A percentile compares a stretch with the other conserved stretches of the same genome.
These are phyloP conservation scores for Phoma sp. DNA, from an alignment of 2,329 filamentous ascomycete species.

Conservation along the genomic window DNA sequence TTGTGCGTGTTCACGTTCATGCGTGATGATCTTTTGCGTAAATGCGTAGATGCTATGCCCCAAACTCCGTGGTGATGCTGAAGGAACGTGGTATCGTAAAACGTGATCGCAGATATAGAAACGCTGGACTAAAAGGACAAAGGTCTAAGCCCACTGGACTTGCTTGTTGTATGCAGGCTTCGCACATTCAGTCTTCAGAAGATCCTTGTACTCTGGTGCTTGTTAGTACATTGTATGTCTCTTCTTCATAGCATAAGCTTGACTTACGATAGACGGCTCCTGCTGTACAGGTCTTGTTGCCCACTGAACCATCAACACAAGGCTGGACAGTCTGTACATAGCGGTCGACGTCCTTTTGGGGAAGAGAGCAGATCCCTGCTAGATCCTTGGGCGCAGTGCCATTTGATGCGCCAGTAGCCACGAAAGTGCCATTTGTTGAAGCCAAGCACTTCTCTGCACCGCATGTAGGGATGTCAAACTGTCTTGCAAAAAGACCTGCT, in stretches of 20 bases:
- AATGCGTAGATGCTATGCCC: slow-evolving; percentile 17
- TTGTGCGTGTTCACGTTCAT: slow-evolving; percentile 13
- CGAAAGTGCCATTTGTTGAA: slow-evolving; percentile 17
- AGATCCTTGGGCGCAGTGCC: slow-evolving; percentile 17
- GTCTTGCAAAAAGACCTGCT: slow-evolving; percentile 2
- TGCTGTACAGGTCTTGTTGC: slow-evolving; percentile 21
- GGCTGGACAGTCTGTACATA: slow-evolving; percentile 28
- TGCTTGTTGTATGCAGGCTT: slow-evolving; percentile 20
- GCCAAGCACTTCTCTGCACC: slow-evolving; percentile 23
- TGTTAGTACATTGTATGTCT: slow-evolving; percentile 11
- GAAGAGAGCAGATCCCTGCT: slow-evolving; percentile 23
- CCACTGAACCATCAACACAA: slow-evolving; percentile 24
- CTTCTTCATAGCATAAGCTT: background rate
- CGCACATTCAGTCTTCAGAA: slow-evolving; percentile 20
- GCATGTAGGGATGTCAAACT: slow-evolving; percentile 23
- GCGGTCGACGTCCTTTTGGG: slow-evolving; percentile 22
- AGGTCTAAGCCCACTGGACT: slow-evolving; percentile 13
- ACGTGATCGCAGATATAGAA: slow-evolving; percentile 5
- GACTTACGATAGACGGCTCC: slow-evolving; percentile 27
- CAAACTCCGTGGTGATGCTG: slow-evolving; percentile 16
- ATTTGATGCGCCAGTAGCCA: slow-evolving; percentile 8
- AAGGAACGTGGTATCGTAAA: slow-evolving; percentile 18
- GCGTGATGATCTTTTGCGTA: slow-evolving; percentile 9
- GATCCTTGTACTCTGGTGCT: slow-evolving; percentile 25
- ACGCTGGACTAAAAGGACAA: slow-evolving; percentile 2